Evolutionary conservation across 2,329 filamentous ascomycete species (phyloP), one percentile per base, ranked within the genome.

Genomic region (Macrophomina pseudophaseolina): DNA sequence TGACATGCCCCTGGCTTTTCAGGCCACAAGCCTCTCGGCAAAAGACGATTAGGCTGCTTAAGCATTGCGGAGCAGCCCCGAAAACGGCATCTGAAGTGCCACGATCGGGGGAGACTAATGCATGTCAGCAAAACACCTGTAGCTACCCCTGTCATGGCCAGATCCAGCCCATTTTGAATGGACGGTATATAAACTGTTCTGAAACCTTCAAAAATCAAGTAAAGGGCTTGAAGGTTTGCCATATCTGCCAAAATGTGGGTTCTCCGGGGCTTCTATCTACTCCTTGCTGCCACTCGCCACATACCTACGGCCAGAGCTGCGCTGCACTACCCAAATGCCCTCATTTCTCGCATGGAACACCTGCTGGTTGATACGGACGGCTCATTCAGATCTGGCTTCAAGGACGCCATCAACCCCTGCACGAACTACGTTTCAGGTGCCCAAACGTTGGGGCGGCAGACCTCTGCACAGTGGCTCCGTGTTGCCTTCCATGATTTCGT

Each of bases 401-500:
- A 68, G 11, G 70, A 69, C 6, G 69, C 70, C 23, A 71, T 71
- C 30, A 70, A 65, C 1, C 70, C 70, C 3, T 71, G 69, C 60
- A 65, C 68, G 4, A 68, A 69, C 62, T 71, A 71, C 30, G 65
- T 71, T 9, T 65, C 60, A 1, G 66, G 65, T 2, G 65, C 67
- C 14, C 67, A 52, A 2, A 68, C 65, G 11, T 56, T 69, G n/a
- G 69, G 67, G 16, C 65, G 67, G 9, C 56, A 66, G 23, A 70
- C 71, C 38, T 64, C 72, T 14, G 72, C 72, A 7, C 73, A 75
- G 65, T 74, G 76, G 73, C 71, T 78, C 14, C 72, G 76, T 9
- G 75, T 74, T 28, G 73, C 74, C 46, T 78, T 78, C 59, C 77
- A 79, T 66, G 77, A 78, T 53, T 72, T 76, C 58, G 71, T 73